Evolutionary conservation across 2,329 filamentous ascomycete species (phyloP).

Genomic region (Cordyceps cicadae): DNA sequence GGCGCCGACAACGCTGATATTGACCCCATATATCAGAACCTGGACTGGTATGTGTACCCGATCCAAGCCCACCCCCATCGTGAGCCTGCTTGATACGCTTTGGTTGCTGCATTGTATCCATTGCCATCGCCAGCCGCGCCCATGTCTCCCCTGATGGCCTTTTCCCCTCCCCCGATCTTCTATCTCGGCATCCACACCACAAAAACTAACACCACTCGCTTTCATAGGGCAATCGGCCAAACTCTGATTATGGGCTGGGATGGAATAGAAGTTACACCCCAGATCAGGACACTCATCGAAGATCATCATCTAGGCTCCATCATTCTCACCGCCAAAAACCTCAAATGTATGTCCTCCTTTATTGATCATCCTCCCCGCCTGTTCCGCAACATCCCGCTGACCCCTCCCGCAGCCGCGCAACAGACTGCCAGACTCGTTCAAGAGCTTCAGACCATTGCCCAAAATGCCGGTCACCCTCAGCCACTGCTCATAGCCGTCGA

Average conservation of each 20-base stretch:
- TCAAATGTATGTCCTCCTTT: conserved; percentile 56
- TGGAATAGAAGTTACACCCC: conserved; percentile 73
- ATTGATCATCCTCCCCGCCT: neutral
- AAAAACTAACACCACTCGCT: neutral
- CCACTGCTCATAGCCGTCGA: conserved; percentile 87
- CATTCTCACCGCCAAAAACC: conserved; percentile 72
- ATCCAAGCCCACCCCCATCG: conserved; percentile 5
- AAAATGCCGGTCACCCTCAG: conserved; percentile 79
- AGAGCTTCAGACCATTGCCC: conserved; percentile 86
- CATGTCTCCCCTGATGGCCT: neutral
- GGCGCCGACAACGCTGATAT: conserved; percentile 24
- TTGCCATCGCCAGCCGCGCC: neutral
- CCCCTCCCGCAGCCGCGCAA: conserved; percentile 61
- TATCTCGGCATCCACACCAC: neutral
- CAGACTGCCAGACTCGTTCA: conserved; percentile 82
- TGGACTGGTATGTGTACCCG: conserved; percentile 56
- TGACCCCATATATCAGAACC: conserved; percentile 64
- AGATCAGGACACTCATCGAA: conserved; percentile 72
- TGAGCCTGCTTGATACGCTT: neutral
- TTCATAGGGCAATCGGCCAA: conserved; percentile 59
- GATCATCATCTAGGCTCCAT: conserved; percentile 85
- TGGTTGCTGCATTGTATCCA: neutral
- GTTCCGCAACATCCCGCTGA: conserved; percentile 14
- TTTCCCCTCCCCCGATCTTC: neutral
- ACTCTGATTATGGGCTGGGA: conserved; percentile 80